Conservation (phyloP, 108 stramenopile species). For the Asterionellopsis glacialis region DNA sequence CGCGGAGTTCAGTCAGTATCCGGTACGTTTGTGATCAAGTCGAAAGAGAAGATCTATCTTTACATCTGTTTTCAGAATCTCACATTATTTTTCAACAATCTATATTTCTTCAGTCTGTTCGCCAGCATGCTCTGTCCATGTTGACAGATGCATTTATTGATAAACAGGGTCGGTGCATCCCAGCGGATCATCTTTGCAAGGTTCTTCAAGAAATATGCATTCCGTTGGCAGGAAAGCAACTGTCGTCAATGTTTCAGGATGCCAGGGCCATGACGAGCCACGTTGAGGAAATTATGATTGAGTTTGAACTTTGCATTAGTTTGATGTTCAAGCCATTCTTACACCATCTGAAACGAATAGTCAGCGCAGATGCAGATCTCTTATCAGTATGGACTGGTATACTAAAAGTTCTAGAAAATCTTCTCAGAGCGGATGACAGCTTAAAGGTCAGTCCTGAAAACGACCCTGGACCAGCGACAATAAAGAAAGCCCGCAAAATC, state of each 20-base stretch:
- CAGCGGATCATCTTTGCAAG: constrained; percentile 37
- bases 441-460: too few relatives aligned
- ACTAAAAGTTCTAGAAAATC: constrained; percentile 52
- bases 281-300: constrained; percentile 62
- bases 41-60: not conserved
- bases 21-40: constrained; percentile 36
- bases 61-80: not conserved
- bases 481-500: too few relatives aligned
- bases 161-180: constrained; percentile 49
- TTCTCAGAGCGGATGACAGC: constrained; percentile 17
- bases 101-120: constrained; percentile 43
- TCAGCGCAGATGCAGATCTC: constrained; percentile 29
- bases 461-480: too few relatives aligned
- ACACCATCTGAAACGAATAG: constrained; percentile 57
- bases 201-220: constrained; percentile 57
- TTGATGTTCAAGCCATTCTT: constrained; percentile 83
- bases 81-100: not conserved
- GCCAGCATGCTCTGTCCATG: constrained; percentile 79
- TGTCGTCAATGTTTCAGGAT: constrained; percentile 37
- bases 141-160: constrained; percentile 77
- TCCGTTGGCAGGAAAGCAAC: constrained; percentile 60
- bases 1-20: constrained; percentile 47
- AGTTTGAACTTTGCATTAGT: constrained; percentile 75
- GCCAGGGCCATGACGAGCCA: constrained; percentile 13
- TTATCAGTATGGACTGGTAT: constrained; percentile 57